Conservation (phyloP, 768 basidiomycete species). For the Hemileccinum rubropunctum region DNA sequence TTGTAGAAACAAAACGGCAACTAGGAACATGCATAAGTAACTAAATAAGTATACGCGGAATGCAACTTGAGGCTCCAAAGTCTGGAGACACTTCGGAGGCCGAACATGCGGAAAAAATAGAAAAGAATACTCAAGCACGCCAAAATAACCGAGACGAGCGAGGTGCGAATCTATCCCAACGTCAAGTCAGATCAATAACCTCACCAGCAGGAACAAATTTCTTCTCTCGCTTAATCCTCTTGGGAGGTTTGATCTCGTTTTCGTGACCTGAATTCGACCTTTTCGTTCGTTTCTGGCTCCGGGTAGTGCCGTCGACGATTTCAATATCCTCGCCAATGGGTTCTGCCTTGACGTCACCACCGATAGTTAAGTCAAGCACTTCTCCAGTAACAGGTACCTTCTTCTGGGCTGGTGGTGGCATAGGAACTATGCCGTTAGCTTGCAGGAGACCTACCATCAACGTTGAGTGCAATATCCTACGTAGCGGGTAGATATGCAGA, state of each 20-base stretch:
- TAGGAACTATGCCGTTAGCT: constrained; percentile 27
- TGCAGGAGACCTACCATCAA: constrained; percentile 23
- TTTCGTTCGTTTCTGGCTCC: constrained; percentile 4
- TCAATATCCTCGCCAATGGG: constrained; percentile 1
- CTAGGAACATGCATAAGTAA: neutral
- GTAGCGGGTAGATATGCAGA: constrained; percentile 9
- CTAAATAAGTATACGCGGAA: no score
- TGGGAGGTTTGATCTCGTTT: constrained; percentile 10
- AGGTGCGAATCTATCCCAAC: neutral
- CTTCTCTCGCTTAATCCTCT: constrained; percentile 29
- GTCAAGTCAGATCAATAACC: constrained; percentile 32
- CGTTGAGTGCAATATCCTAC: neutral
- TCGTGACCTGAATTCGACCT: neutral
- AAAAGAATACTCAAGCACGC: neutral
- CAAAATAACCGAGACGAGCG: neutral
- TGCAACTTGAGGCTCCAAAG: no score
- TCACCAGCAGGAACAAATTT: constrained; percentile 14
- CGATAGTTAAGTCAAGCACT: constrained; percentile 23
- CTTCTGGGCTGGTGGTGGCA: constrained; percentile 3
- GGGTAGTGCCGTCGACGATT: constrained; percentile 1
- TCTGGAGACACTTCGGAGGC: no score
- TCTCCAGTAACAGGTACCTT: neutral
- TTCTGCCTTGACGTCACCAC: constrained; percentile 9
- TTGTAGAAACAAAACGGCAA: neutral
- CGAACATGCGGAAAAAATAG: no score